Evolutionary conservation across 2,329 filamentous ascomycete genomes (phyloP).

Genomic region (Metarhizium sp.): DNA sequence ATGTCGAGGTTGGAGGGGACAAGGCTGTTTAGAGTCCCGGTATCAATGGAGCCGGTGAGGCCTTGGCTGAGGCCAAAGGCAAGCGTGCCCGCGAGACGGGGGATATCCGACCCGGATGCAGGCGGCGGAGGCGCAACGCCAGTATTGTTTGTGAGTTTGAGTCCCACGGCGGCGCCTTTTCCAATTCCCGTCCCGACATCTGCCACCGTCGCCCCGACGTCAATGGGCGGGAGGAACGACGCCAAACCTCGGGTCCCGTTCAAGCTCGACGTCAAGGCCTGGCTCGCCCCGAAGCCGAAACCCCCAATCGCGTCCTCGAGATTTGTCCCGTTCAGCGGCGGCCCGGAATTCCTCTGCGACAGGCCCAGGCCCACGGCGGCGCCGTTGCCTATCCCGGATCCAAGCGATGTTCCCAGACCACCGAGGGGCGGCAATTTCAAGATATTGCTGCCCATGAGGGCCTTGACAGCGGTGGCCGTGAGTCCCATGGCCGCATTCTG

Average conservation of each 20-base stretch:
- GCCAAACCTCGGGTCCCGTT: constrained; percentile 7
- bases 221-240: constrained; percentile 4
- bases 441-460: constrained; percentile 11
- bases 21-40: neutral
- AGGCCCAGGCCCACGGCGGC: constrained; percentile 15
- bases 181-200: constrained; percentile 4
- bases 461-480: constrained; percentile 16
- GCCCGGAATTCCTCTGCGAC: constrained; percentile 7
- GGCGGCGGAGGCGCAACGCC: neutral
- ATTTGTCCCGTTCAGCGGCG: constrained; percentile 11
- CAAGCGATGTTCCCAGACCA: constrained; percentile 12
- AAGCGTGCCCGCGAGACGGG: constrained; percentile 1
- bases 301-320: constrained; percentile 14
- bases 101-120: constrained; percentile 2
- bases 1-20: constrained; percentile 1
- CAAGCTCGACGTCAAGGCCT: constrained; percentile 16
- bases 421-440: constrained; percentile 9
- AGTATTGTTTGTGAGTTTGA: constrained; percentile 4
- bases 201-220: constrained; percentile 3
- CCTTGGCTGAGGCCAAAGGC: constrained; percentile 3
- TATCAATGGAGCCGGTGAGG: neutral
- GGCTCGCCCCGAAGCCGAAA: constrained; percentile 19
- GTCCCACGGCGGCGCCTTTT: constrained; percentile 1
- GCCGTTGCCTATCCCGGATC: constrained; percentile 14
- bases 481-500: constrained; percentile 20